A percentile compares a stretch with the other conserved stretches of the same genome.
These are phyloP conservation scores for Shiraia sp. DNA, from an alignment of 2,329 filamentous ascomycete genomes.

Conservation along the genomic window DNA sequence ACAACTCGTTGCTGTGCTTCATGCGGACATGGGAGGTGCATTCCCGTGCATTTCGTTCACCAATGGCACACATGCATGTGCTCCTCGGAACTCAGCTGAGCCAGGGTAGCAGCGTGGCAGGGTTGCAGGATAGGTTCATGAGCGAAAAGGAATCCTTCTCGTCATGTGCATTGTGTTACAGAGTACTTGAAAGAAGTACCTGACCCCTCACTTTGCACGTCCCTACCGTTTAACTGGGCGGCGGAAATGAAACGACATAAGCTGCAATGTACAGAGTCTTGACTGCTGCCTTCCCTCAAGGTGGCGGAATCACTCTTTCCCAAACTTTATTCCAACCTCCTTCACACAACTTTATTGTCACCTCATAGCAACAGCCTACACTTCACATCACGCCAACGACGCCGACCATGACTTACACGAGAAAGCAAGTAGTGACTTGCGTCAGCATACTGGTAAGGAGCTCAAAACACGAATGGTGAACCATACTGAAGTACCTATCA, in stretches of 20 bases:
- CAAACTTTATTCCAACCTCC: no score
- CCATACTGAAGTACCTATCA: slow-evolving; percentile 18
- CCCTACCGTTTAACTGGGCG: slow-evolving; percentile 5
- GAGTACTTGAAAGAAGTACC: neutral
- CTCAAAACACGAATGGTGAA: neutral
- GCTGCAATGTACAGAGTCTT: no score
- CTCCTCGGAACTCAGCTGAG: neutral
- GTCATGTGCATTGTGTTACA: no score
- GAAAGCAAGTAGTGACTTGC: slow-evolving; percentile 45
- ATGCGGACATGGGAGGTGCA: neutral
- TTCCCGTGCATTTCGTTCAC: neutral
- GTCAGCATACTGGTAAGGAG: slow-evolving; percentile 42
- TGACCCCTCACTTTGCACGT: slow-evolving; percentile 1
- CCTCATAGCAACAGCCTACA: neutral
- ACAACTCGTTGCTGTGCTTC: neutral
- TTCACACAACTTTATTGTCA: neutral
- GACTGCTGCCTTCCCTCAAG: no score
- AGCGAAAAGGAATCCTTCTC: neutral
- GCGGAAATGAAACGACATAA: slow-evolving; percentile 3
- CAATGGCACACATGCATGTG: neutral
- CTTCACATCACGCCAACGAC: neutral
- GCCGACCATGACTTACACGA: slow-evolving; percentile 38
- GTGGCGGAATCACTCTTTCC: neutral
- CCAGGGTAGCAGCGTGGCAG: neutral
- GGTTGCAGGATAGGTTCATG: no score